Percentiles rank a stretch among this genome's conserved stretches.
These are phyloP conservation scores for Penstemon barbatus DNA, from an alignment of 257 asterid genomes.

Conservation along the genomic window DNA sequence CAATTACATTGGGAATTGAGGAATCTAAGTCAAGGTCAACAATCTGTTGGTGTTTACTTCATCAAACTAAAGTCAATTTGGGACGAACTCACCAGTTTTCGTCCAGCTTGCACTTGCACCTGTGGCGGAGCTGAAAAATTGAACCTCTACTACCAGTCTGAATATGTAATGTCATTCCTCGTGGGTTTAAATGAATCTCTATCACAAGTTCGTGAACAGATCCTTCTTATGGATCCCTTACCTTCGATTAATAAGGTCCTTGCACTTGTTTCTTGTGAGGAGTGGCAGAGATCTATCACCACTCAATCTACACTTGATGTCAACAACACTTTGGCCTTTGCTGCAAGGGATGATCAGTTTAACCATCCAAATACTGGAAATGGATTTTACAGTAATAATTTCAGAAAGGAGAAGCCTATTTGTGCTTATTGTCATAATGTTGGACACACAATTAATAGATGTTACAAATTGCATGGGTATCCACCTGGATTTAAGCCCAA, in stretches of 20 bases:
- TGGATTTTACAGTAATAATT: too few relatives aligned
- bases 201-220: background rate
- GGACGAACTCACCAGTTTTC: background rate
- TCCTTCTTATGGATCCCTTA: background rate
- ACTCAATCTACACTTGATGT: too few relatives aligned
- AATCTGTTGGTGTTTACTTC: background rate
- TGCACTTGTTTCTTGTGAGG: background rate
- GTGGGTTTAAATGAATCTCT: background rate
- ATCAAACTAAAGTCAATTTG: background rate
- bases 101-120: background rate
- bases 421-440: background rate
- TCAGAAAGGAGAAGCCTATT: background rate
- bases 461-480: background rate
- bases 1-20: background rate
- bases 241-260: constrained; percentile 4
- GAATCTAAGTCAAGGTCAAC: background rate
- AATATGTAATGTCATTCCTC: background rate
- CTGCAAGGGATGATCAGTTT: too few relatives aligned
- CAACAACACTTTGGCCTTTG: background rate
- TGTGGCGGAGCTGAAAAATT: background rate
- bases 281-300: background rate
- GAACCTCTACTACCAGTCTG: background rate
- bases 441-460: background rate
- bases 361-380: too few relatives aligned
- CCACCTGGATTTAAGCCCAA: background rate